Conservation (phyloP, 495 filamentous ascomycete species). For the Rusavskia elegans region DNA sequence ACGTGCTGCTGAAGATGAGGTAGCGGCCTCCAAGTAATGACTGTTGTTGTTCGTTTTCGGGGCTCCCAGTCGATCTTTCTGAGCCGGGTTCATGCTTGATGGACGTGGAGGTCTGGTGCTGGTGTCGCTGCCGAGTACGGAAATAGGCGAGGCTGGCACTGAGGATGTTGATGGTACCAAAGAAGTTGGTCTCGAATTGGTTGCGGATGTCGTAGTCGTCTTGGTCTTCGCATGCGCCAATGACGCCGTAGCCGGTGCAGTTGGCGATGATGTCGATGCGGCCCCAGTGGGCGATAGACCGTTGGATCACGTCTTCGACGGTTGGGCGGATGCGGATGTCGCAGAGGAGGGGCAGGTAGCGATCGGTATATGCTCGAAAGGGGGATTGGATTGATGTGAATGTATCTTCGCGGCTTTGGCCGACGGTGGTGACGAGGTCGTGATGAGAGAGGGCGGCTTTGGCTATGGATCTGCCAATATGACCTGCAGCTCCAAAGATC, state of each 20-base stretch:
- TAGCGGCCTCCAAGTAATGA: constrained; percentile 47
- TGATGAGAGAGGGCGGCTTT: constrained; percentile 63
- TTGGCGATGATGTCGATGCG: constrained; percentile 82
- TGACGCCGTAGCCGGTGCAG: constrained; percentile 83
- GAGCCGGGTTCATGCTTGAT: no score
- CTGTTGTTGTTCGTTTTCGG: constrained; percentile 16
- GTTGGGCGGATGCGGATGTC: constrained; percentile 76
- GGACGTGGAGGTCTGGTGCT: no score
- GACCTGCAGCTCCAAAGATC: constrained; percentile 90
- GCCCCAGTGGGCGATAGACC: constrained; percentile 56
- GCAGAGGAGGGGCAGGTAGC: constrained; percentile 68
- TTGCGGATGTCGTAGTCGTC: constrained; percentile 87
- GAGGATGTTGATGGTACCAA: constrained; percentile 86
- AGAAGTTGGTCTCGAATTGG: constrained; percentile 91
- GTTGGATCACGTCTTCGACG: constrained; percentile 52
- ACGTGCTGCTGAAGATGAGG: constrained; percentile 84
- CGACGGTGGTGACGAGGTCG: constrained; percentile 80
- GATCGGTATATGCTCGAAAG: constrained; percentile 15
- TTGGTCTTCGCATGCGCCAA: constrained; percentile 92
- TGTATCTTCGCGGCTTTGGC: constrained; percentile 60
- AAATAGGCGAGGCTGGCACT: constrained; percentile 84
- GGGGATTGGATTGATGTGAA: background rate
- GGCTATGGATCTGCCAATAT: constrained; percentile 84
- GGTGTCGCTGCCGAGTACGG: constrained; percentile 26
- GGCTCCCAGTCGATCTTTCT: no score